These are phyloP conservation scores for Talaromyces sp. DNA, from an alignment of 2,329 filamentous ascomycete species.

Conservation along the genomic window DNA sequence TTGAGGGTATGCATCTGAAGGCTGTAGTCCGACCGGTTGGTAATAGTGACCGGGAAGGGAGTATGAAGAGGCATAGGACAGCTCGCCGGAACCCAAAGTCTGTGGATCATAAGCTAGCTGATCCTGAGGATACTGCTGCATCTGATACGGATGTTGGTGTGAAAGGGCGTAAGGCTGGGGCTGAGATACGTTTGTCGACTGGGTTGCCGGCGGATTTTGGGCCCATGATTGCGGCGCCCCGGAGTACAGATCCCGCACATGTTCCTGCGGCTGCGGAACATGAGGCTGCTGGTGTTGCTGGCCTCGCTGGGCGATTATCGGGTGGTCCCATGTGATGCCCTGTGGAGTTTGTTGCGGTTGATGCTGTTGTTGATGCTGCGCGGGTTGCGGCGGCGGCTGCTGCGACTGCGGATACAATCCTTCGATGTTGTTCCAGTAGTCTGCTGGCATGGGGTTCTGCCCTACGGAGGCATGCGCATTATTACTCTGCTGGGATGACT, in stretches of 20 bases:
- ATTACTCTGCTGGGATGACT: constrained; percentile 18
- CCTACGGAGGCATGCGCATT: constrained; percentile 25
- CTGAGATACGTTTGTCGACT: constrained; percentile 18
- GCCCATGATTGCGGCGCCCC: constrained; percentile 30
- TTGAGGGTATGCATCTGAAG: constrained; percentile 26
- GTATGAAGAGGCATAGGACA: constrained; percentile 28
- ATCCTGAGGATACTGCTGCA: constrained; percentile 24
- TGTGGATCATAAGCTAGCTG: constrained; percentile 28
- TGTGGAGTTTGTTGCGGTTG: constrained; percentile 20
- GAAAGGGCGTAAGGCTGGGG: constrained; percentile 24
- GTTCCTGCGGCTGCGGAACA: constrained; percentile 19
- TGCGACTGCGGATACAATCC: constrained; percentile 21
- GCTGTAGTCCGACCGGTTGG: constrained; percentile 22
- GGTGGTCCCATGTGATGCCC: constrained; percentile 12
- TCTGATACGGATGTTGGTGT: constrained; percentile 28
- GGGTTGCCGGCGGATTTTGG: constrained; percentile 26
- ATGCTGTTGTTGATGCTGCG: constrained; percentile 17
- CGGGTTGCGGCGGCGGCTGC: not conserved
- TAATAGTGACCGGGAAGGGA: constrained; percentile 29
- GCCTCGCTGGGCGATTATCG: constrained; percentile 15
- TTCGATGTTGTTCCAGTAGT: constrained; percentile 37
- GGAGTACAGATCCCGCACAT: constrained; percentile 29
- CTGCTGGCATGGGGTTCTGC: constrained; percentile 23
- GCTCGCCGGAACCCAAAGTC: constrained; percentile 23
- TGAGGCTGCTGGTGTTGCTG: constrained; percentile 19